These are phyloP conservation scores for Plasmodium gallinaceum DNA, from an alignment of 169 alveolate species.

Conservation along the genomic window DNA sequence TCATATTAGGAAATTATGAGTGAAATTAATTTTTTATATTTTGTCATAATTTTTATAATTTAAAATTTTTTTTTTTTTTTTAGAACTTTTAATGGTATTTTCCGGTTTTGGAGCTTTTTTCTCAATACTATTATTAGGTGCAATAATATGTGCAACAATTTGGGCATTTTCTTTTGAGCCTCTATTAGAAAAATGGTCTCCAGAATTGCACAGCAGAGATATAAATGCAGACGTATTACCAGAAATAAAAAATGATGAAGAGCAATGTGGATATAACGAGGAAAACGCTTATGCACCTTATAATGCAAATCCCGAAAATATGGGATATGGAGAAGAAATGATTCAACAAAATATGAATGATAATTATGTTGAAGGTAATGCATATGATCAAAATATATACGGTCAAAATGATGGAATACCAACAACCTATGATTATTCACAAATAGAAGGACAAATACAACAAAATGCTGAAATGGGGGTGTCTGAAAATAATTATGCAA, in stretches of 20 bases:
- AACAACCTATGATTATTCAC: constrained; percentile 82
- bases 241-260: constrained; percentile 73
- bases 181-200: constrained; percentile 89
- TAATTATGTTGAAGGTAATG: constrained; percentile 50
- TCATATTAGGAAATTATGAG: no score
- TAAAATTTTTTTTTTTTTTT: constrained; percentile 8
- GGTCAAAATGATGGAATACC: constrained; percentile 77
- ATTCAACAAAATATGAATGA: constrained; percentile 47
- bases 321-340: constrained; percentile 69
- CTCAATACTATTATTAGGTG: constrained; percentile 85
- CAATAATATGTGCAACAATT: constrained; percentile 87
- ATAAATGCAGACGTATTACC: constrained; percentile 87
- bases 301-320: constrained; percentile 53
- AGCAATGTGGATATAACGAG: constrained; percentile 61
- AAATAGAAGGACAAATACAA: constrained; percentile 81
- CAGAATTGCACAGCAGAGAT: constrained; percentile 89
- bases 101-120: constrained; percentile 91
- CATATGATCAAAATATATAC: constrained; percentile 48
- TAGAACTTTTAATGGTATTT: constrained; percentile 89
- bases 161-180: constrained; percentile 92
- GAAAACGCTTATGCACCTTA: constrained; percentile 59
- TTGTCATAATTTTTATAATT: not conserved
- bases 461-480: constrained; percentile 83
- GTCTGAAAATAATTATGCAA: constrained; percentile 54
- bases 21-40: not conserved